Conservation (phyloP, 2,329 filamentous ascomycete species). For the Phoma sp. region DNA sequence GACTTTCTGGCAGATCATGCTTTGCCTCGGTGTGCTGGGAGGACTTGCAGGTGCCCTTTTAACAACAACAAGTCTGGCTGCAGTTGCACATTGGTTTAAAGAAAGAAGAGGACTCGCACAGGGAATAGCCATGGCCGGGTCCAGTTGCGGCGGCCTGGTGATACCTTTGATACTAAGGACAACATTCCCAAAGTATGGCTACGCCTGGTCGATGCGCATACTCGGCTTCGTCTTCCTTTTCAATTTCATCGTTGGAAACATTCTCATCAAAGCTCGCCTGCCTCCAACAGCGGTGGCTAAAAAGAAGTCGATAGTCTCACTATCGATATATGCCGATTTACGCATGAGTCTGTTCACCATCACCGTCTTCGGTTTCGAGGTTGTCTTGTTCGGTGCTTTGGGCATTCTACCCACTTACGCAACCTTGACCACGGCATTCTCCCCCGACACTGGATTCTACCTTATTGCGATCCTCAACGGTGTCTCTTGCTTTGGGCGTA, state of each 20-base stretch:
- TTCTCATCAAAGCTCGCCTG: conserved; percentile 45
- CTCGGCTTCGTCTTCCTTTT: conserved; percentile 46
- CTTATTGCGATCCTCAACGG: conserved; percentile 50
- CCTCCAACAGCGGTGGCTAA: conserved; percentile 36
- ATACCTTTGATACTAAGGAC: conserved; percentile 46
- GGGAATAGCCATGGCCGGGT: conserved; percentile 49
- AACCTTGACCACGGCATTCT: conserved; percentile 44
- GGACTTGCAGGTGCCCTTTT: conserved; percentile 49
- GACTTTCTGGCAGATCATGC: conserved; percentile 52
- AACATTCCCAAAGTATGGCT: conserved; percentile 45
- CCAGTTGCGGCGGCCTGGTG: conserved; percentile 42
- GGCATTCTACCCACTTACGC: conserved; percentile 51
- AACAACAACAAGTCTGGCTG: conserved; percentile 45
- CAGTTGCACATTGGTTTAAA: conserved; percentile 50
- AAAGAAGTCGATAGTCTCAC: conserved; percentile 44
- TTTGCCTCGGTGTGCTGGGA: conserved; percentile 49
- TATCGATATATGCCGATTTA: conserved; percentile 42
- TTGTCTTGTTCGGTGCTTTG: conserved; percentile 50
- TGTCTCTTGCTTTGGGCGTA: conserved; percentile 49
- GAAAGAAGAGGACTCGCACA: conserved; percentile 45
- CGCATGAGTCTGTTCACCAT: conserved; percentile 45
- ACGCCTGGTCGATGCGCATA: conserved; percentile 47
- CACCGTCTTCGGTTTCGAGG: conserved; percentile 44
- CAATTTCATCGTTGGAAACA: conserved; percentile 42
- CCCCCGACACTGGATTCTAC: conserved; percentile 42